phyloP scores from a whole-genome alignment of 108 stramenopile species.

The Fistulifera solaris region DNA sequence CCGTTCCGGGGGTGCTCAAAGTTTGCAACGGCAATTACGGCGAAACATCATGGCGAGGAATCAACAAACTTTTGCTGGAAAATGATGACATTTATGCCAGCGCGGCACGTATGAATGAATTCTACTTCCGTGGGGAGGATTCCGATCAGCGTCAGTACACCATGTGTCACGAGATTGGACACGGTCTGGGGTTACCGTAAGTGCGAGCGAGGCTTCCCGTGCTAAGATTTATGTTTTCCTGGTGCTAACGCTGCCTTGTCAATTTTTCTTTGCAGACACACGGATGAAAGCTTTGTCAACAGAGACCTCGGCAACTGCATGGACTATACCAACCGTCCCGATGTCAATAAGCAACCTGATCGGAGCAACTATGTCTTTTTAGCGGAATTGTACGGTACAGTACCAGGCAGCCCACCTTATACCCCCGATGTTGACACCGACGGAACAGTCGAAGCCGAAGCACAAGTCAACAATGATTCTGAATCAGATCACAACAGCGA shows the following conservation, averaged over 20 bases:
- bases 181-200: slow-evolving; percentile 22
- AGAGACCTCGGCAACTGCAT: slow-evolving; percentile 12
- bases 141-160: slow-evolving; percentile 20
- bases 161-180: slow-evolving; percentile 48
- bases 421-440: neutral
- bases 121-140: slow-evolving; percentile 11
- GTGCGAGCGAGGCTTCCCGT: slow-evolving; percentile 10
- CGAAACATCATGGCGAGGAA: slow-evolving; percentile 35
- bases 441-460: neutral
- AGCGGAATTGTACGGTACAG: slow-evolving; percentile 55
- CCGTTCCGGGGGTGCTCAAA: slow-evolving; percentile 14
- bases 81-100: slow-evolving; percentile 14
- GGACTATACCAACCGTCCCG: slow-evolving; percentile 33
- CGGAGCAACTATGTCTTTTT: slow-evolving; percentile 47
- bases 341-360: slow-evolving; percentile 54
- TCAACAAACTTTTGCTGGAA: slow-evolving; percentile 10
- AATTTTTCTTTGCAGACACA: slow-evolving; percentile 1
- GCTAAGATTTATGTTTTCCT: neutral
- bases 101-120: slow-evolving; percentile 39
- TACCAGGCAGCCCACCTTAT: slow-evolving; percentile 14
- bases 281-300: slow-evolving; percentile 16
- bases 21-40: slow-evolving; percentile 48
- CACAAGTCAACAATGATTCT: neutral
- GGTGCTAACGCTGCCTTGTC: neutral
- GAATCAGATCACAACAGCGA: neutral